Evolutionary conservation across 1,284 basidiomycete genomes (phyloP), one percentile per base, ranked within the genome.

Genomic region (Kalmanozyma brasiliensis): DNA sequence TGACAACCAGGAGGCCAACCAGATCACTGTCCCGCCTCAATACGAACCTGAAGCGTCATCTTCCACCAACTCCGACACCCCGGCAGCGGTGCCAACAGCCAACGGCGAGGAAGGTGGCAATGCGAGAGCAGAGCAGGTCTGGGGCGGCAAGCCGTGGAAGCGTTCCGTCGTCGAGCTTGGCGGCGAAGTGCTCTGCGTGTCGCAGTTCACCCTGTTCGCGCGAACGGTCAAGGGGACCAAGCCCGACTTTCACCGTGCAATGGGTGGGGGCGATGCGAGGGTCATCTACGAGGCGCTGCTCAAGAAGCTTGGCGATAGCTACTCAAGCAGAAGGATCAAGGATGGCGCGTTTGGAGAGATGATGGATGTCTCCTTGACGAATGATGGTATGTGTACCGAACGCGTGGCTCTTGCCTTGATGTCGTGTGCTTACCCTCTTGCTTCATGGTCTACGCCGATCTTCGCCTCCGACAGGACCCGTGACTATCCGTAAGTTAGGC

Each of bases 331-430:
- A 10, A 55, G 52, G 16, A 72, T 80, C 59, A 72, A 76, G 40
- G 71, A 81, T 29, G 79, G 79, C 33, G 62, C 61, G 10, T 81
- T 81, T 37, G 79, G 79, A 11, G 77, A 72, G 35, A 80, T 81
- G 79, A 81, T 81, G 79, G 76, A 81, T 43, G 78, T 79, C 9
- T 66, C 65, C 2, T 43, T 81, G 7, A 68, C 73, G 1, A 81
- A 81, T 35, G 78, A 80, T 37, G 79, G 78, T 63, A 51, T n/a
- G 57, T 26, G 42, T 8, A 29, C 8, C n/a, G n/a, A n/a, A n/a
- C n/a, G n/a, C n/a, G n/a, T n/a, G n/a, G n/a, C n/a, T n/a, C n/a
- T n/a, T n/a, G n/a, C n/a, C n/a, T n/a, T n/a, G n/a, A n/a, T n/a
- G n/a, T n/a, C n/a, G n/a, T n/a, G n/a, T n/a, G n/a, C n/a, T n/a